Percentiles rank a stretch among this genome's conserved stretches.
phyloP scores from a whole-genome alignment of 805 yeast species.

The Blastobotrys terrestris region DNA sequence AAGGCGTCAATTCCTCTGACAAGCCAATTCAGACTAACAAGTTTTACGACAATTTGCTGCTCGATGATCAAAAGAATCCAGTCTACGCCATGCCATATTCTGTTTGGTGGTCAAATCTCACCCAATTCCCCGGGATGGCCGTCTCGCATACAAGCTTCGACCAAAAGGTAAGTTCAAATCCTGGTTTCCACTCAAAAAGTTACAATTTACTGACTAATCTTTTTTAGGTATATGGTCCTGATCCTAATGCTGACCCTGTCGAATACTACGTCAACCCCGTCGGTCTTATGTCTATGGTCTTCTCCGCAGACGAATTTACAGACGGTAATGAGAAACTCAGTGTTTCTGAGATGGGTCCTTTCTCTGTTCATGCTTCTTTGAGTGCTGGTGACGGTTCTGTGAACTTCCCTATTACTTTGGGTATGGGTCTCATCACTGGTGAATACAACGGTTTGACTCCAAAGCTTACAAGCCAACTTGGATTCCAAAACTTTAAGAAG shows the following conservation, averaged over 20 bases:
- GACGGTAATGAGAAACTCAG: slow-evolving; percentile 35
- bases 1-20: slow-evolving; percentile 40
- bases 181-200: neutral
- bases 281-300: slow-evolving; percentile 47
- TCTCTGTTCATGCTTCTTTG: slow-evolving; percentile 44
- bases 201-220: neutral
- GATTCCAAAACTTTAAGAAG: slow-evolving; percentile 36
- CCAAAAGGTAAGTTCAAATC: slow-evolving; percentile 32
- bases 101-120: slow-evolving; percentile 45
- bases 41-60: slow-evolving; percentile 60
- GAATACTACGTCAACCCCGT: slow-evolving; percentile 53
- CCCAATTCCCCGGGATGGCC: slow-evolving; percentile 50
- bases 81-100: slow-evolving; percentile 65
- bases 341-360: slow-evolving; percentile 42
- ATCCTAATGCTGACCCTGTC: slow-evolving; percentile 35
- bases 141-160: slow-evolving; percentile 48
- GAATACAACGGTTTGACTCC: slow-evolving; percentile 47
- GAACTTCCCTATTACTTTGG: slow-evolving; percentile 64
- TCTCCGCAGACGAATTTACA: slow-evolving; percentile 48
- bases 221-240: slow-evolving; percentile 33
- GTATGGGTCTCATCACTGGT: slow-evolving; percentile 76
- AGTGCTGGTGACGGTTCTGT: slow-evolving; percentile 33
- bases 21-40: slow-evolving; percentile 63
- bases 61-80: slow-evolving; percentile 48
- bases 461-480: slow-evolving; percentile 40